A percentile compares a stretch with the other conserved stretches of the same genome.
Conservation (phyloP, 2,329 filamentous ascomycete genomes). For the Triangularia setosa region DNA sequence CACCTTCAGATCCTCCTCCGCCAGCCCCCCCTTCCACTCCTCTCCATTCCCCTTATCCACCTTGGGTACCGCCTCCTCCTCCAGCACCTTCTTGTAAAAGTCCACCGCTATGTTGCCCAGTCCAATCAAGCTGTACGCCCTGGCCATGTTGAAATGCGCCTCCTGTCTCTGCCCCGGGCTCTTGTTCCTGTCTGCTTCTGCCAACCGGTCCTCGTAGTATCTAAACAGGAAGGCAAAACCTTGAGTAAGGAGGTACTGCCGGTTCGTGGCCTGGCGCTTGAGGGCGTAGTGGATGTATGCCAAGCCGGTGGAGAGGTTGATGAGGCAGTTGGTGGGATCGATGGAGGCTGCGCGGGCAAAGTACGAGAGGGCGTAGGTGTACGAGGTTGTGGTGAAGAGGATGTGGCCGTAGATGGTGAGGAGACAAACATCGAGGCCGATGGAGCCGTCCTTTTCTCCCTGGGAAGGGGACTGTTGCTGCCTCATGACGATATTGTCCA, state of each 20-base stretch:
- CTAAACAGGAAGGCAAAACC: conserved; percentile 75
- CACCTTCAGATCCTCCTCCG: conserved; percentile 55
- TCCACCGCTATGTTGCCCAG: conserved; percentile 67
- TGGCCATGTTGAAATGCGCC: conserved; percentile 75
- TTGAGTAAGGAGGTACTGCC: conserved; percentile 82
- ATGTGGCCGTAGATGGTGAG: conserved; percentile 90
- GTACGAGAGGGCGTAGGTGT: conserved; percentile 81
- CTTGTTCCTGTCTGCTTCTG: conserved; percentile 3
- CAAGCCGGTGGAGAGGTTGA: conserved; percentile 77
- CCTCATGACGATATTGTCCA: conserved; percentile 66
- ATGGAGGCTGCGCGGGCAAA: conserved; percentile 75
- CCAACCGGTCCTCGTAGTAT: conserved; percentile 61
- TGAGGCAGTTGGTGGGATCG: conserved; percentile 69
- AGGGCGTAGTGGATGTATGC: conserved; percentile 85
- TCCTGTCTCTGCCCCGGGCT: conserved; percentile 57
- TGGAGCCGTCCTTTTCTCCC: neutral
- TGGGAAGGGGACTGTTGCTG: conserved; percentile 33
- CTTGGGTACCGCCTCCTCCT: conserved; percentile 30
- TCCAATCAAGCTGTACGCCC: conserved; percentile 72
- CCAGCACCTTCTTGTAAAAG: conserved; percentile 57
- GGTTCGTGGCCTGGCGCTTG: conserved; percentile 84
- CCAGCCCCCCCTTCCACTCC: conserved; percentile 21
- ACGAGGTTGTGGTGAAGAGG: conserved; percentile 76
- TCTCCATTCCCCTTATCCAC: conserved; percentile 6
- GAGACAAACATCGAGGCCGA: conserved; percentile 67